phyloP scores from a whole-genome alignment of 345 rosid genomes.

The Citrus unshiu region DNA sequence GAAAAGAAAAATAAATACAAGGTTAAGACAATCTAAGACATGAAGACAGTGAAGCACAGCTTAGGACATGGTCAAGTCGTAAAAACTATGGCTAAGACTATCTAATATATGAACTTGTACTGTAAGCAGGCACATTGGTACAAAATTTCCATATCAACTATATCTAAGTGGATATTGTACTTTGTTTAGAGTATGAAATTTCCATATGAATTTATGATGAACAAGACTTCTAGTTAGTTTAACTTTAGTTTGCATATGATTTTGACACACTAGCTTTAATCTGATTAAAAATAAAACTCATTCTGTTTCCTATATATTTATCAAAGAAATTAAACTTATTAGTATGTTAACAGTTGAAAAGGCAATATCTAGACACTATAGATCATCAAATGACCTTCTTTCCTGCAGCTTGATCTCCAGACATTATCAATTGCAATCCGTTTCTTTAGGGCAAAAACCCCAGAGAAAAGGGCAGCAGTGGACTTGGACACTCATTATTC shows the following conservation, averaged over 20 bases:
- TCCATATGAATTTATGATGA: not conserved
- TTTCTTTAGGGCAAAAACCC: constrained; percentile 82
- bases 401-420: constrained; percentile 60
- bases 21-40: too few species aligned
- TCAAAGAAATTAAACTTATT: not conserved
- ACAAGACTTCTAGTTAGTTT: not conserved
- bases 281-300: not conserved
- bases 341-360: not conserved
- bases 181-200: not conserved
- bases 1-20: too few species aligned
- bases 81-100: not conserved
- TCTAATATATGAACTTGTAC: not conserved
- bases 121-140: not conserved
- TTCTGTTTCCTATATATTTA: not conserved
- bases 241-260: not conserved
- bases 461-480: constrained; percentile 92
- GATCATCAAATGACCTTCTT: constrained; percentile 2
- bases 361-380: not conserved
- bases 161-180: not conserved
- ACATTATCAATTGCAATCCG: constrained; percentile 78
- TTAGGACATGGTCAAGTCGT: too few species aligned
- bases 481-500: constrained; percentile 97
- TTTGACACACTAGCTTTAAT: not conserved
- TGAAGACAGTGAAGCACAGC: too few species aligned
- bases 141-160: not conserved